A percentile compares a stretch with the other conserved stretches of the same genome.
These are phyloP conservation scores for Trapa bicornis DNA, from an alignment of 345 rosid genomes.

Conservation along the genomic window DNA sequence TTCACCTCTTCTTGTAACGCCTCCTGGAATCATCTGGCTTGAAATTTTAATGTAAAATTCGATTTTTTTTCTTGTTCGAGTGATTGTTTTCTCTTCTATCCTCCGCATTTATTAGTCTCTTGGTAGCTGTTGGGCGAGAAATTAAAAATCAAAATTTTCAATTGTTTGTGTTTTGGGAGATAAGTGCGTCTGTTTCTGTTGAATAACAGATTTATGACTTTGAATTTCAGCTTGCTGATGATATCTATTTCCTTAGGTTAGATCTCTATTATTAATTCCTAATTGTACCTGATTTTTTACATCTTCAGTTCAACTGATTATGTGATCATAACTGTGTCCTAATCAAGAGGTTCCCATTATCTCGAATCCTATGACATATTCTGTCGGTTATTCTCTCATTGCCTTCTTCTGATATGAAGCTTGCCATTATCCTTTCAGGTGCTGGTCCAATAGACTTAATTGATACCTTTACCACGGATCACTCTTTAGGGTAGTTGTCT, in stretches of 20 bases:
- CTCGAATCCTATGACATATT: neutral
- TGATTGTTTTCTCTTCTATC: neutral
- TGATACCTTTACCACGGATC: neutral
- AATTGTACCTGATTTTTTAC: neutral
- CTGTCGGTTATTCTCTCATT: neutral
- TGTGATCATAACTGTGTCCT: neutral
- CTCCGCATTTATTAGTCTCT: neutral
- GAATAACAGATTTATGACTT: neutral
- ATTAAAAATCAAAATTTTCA: neutral
- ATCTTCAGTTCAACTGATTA: neutral
- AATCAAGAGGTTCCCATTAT: neutral
- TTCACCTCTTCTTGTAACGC: neutral
- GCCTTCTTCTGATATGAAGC: neutral
- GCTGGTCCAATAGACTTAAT: neutral
- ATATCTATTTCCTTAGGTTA: neutral
- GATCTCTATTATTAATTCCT: neutral
- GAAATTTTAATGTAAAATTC: neutral
- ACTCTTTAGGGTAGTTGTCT: neutral
- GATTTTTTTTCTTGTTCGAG: neutral
- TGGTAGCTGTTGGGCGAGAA: neutral
- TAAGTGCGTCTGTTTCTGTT: neutral
- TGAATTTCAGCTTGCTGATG: neutral
- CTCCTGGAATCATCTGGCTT: neutral
- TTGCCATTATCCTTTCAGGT: neutral
- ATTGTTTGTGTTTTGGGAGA: neutral